Base-by-base conservation (phyloP, 163 green algal genomes). In the Smithsoniella earleae region DNA sequence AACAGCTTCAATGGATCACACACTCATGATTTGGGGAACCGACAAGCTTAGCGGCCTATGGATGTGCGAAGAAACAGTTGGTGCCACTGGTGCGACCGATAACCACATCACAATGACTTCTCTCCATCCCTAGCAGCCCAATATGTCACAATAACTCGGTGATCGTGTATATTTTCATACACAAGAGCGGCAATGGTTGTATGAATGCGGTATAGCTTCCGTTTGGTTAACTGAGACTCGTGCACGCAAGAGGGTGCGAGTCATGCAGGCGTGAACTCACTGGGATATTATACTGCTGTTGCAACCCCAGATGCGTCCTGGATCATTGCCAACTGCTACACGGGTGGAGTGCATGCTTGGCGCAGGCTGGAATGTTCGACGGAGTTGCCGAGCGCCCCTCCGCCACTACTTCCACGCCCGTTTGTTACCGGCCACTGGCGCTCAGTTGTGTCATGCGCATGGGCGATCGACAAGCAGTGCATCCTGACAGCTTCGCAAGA, bases 1-100 rank as follows among this genome's bases (percentile, higher is more conserved):
- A 36, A 91, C 88, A 2, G 84, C 89, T 2, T 96, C 89, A 22
- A 96, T 97, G 89, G 94, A 98, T 78, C 82, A 93, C 8, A 96
- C 88, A 36, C 95, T 98, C 87, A 88, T 94, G 76, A 46, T 98
- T 1, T 98, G 94, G 94, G 46, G 75, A 5, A 84, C 82, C 4
- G 87, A 96, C 44, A 45, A 66, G n/a, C 46, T 66, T 28, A 85
- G 74, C 40, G 88, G 86, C 0, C 69, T 97, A 34, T 98, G 94
- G 94, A 86, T 97, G 78, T 86, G 81, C 16, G 83, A 88, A 43
- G 83, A 88, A 36, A 88, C 79, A 27, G 77, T 98, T 46, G 93
- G 93, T 0, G 91, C 97, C 74, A 88, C 95, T 0, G 94, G 90
- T 3, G 79, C 85, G 25, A 85, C 78, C 86, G 3, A n/a, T n/a